Base-by-base conservation (phyloP, 352 stramenopile species). In the Peronosclerospora sorghi region DNA sequence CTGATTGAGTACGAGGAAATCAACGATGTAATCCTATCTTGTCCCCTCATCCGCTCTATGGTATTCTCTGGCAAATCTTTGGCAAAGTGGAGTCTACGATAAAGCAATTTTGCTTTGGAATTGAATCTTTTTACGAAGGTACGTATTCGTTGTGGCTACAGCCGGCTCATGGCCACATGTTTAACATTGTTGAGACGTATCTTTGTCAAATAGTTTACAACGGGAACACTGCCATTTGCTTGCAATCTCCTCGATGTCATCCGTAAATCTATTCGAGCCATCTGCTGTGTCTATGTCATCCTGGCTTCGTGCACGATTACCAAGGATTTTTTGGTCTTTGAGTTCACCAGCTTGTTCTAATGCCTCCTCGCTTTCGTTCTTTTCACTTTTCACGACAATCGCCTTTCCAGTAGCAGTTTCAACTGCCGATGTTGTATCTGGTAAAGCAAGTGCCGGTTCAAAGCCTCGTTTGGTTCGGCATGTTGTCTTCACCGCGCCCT, bases 141-240 rank as follows among this genome's bases (percentile, higher is more conserved):
- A 68, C 41, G 81, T 84, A 34, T 76, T 70, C 20, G 46, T 45
- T 5, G 70, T 54, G 10, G 53, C 51, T 9, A 53, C 37, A n/a
- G 53, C 41, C 15, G 57, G 45, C 35, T 83, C 65, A 55, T 78
- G 70, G 18, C 73, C 72, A 45, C 76, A 89, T 12, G 73, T 73
- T 48, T 82, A 69, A 36, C 76, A 89, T 30, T 73, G 51, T 32
- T 51, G 54, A 21, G 55, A 65, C 2, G 45, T 47, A 13, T 50
- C 35, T 32, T 85, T 68, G 54, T 89, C 86, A 50, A n/a, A 89
- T 63, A 89, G 62, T 51, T 73, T 89, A 66, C 76, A 89, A 20
- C 73, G 67, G 30, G 68, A 79, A 42, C 76, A 89, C 30, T 82
- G 64, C 76, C 76, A 89, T 20, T 75, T 64, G 24, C 27, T 64